Evolutionary conservation across 2,329 filamentous ascomycete genomes (phyloP).

Genomic region (Onygenales sp.): DNA sequence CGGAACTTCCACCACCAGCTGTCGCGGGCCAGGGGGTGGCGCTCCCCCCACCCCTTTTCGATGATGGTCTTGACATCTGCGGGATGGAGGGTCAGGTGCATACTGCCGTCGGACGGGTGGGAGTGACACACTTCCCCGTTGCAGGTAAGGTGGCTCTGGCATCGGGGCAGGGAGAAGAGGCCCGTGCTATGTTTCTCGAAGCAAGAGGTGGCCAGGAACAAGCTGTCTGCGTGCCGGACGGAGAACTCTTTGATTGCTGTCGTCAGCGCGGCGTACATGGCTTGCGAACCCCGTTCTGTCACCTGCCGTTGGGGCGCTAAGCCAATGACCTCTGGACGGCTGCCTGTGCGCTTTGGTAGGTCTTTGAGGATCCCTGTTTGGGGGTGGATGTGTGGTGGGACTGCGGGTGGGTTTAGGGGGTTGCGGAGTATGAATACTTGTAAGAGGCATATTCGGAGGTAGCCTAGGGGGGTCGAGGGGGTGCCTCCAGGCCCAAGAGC

Average conservation of each 20-base stretch:
- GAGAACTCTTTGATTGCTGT: conserved; percentile 45
- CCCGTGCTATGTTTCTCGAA: conserved; percentile 76
- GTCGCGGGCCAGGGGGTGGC: conserved; percentile 45
- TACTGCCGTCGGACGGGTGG: conserved; percentile 63
- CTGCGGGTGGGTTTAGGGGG: conserved; percentile 52
- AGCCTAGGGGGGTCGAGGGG: conserved; percentile 62
- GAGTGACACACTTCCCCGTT: conserved; percentile 77
- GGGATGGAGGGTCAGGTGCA: conserved; percentile 74
- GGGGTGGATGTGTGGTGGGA: conserved; percentile 45
- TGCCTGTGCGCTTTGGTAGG: conserved; percentile 54
- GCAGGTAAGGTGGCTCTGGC: conserved; percentile 16
- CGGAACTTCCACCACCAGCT: conserved; percentile 55
- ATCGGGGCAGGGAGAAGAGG: conserved; percentile 51
- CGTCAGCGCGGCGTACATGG: conserved; percentile 49
- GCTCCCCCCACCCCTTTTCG: conserved; percentile 68
- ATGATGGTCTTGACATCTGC: conserved; percentile 65
- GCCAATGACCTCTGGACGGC: conserved; percentile 59
- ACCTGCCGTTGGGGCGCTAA: conserved; percentile 76
- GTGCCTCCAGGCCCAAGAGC: conserved; percentile 72
- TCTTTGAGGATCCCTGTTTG: conserved; percentile 49
- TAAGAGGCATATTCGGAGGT: conserved; percentile 63
- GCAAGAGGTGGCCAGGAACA: conserved; percentile 60
- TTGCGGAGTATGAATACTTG: conserved; percentile 62
- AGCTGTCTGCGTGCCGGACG: conserved; percentile 33
- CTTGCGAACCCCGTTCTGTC: conserved; percentile 51